Evolutionary conservation across 352 stramenopile genomes (phyloP), one percentile per base, ranked within the genome.

Genomic region (Phytopythium montanum): DNA sequence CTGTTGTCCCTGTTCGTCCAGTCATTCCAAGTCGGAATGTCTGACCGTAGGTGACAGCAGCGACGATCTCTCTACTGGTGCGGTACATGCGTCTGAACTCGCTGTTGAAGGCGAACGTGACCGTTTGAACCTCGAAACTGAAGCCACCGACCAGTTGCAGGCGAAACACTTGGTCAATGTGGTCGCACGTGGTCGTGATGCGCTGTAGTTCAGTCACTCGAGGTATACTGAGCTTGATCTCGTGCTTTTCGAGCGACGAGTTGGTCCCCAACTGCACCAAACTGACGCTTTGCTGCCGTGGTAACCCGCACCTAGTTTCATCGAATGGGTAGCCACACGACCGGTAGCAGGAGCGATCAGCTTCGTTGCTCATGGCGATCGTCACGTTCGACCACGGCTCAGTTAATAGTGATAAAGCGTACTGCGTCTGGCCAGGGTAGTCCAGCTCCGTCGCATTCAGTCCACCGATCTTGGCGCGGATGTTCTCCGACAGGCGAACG

Each of bases 361-460:
- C 75, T 58, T 93, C 81, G 45, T 91, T 93, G 51, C 77, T 90
- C 69, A 93, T 88, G 3, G 81, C 76, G 29, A 93, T 75, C 1
- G 81, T 91, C 13, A 93, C 81, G 33, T 87, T 83, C 1, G 79
- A 70, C 65, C 78, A 93, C 3, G 81, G 84, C 50, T 93, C 84
- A 0, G 77, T 88, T 19, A 65, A 25, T 0, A 93, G 55, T 18
- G 69, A 56, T 26, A 93, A 68, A 0, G 66, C 65, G 56, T 93
- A 93, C 18, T 61, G 65, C n/a, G 63, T 63, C 2, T 58, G 38
- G 2, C 63, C 71, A 1, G 62, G 51, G 18, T 72, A 72, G 21
- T 64, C 64, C 2, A 75, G 38, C 6, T 13, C 25, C 0, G 46
- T 55, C 0, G 52, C 49, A 9, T n/a, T 56, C 0, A 48, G 1